Conservation (phyloP, 495 filamentous ascomycete genomes). For the Corynascus novoguineensis region DNA sequence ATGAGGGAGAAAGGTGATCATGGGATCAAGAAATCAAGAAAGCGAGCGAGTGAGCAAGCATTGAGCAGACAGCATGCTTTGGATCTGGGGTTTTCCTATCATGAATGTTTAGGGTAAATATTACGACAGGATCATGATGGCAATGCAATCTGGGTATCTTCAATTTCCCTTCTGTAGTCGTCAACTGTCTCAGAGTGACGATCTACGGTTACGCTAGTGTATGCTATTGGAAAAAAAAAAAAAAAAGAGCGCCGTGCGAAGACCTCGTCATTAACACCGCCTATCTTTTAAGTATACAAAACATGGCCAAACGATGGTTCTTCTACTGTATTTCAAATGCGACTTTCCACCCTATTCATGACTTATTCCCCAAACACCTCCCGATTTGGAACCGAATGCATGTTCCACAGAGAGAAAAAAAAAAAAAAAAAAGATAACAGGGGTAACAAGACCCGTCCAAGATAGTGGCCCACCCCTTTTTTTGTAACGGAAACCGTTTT, state of each 20-base stretch:
- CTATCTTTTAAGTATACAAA: too few species aligned
- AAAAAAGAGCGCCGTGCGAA: not conserved
- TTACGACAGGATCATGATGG: not conserved
- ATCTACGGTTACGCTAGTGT: not conserved
- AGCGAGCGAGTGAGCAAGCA: not conserved
- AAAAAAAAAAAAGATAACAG: too few species aligned
- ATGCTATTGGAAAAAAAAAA: not conserved
- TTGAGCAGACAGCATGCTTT: not conserved
- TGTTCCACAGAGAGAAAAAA: too few species aligned
- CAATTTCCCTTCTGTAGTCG: not conserved
- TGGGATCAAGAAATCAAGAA: not conserved
- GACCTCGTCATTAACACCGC: not conserved
- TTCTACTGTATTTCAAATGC: too few species aligned
- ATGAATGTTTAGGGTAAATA: not conserved
- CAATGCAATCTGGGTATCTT: slow-evolving; percentile 5
- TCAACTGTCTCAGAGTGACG: not conserved
- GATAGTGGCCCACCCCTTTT: too few species aligned
- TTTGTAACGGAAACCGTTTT: too few species aligned
- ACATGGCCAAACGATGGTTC: too few species aligned
- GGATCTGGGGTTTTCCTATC: not conserved
- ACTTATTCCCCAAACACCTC: too few species aligned
- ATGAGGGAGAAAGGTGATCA: not conserved
- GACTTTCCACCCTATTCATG: too few species aligned
- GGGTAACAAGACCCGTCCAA: too few species aligned
- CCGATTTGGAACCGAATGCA: too few species aligned